Conservation (phyloP, 2,329 filamentous ascomycete genomes). For the Fusarium sp. region DNA sequence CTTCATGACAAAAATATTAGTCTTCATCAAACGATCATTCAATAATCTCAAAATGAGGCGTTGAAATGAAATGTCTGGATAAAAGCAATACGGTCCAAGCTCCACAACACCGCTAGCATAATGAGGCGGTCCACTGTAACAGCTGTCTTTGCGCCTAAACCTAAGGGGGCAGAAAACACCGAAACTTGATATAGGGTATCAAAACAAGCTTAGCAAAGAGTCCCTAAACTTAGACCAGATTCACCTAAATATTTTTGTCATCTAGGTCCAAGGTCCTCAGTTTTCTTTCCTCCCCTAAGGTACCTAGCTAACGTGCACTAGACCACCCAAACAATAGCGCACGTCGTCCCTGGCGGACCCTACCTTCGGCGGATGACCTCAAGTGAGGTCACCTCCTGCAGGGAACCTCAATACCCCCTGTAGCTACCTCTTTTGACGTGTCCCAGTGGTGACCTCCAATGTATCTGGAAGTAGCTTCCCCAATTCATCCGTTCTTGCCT, state of each 20-base stretch:
- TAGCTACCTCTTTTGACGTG: not conserved
- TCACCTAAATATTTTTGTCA: not conserved
- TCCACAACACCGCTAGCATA: slow-evolving; percentile 13
- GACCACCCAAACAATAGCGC: slow-evolving; percentile 30
- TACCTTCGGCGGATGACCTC: slow-evolving; percentile 29
- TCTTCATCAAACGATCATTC: not conserved
- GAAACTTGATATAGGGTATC: not conserved
- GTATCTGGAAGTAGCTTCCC: slow-evolving; percentile 12
- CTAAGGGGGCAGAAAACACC: not conserved
- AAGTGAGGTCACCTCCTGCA: slow-evolving; percentile 24
- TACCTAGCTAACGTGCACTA: not conserved
- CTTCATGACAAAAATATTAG: not conserved
- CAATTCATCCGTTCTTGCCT: slow-evolving; percentile 19
- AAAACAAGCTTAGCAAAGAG: not conserved
- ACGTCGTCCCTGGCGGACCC: slow-evolving; percentile 33
- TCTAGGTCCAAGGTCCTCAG: not conserved
- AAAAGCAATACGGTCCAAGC: slow-evolving; percentile 13
- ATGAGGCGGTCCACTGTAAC: slow-evolving; percentile 19
- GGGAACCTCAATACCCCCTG: not conserved
- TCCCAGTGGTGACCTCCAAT: not conserved
- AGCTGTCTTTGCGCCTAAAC: slow-evolving; percentile 6
- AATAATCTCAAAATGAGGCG: slow-evolving; percentile 20
- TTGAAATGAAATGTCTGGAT: slow-evolving; percentile 17
- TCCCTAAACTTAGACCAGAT: not conserved
- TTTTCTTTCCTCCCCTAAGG: not conserved